phyloP scores from a whole-genome alignment of 176 grass and related monocot genomes.

The Carex pumila region DNA sequence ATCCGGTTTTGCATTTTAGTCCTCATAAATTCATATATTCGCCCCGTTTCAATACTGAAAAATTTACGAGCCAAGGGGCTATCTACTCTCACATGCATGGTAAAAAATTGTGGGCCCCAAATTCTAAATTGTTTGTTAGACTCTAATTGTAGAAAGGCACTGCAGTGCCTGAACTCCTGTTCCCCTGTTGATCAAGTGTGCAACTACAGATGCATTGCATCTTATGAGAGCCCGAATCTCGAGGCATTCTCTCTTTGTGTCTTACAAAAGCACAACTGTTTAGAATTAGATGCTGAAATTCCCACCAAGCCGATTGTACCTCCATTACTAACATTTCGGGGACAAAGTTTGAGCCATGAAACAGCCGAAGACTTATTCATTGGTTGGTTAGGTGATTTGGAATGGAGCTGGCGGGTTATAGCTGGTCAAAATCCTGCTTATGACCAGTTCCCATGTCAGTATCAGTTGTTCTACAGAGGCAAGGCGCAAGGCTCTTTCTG shows the following conservation, averaged over 20 bases:
- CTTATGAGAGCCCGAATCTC: constrained; percentile 69
- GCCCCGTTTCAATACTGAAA: constrained; percentile 58
- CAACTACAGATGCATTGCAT: constrained; percentile 87
- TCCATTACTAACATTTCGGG: constrained; percentile 59
- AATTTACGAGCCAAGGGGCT: constrained; percentile 82
- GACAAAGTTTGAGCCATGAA: constrained; percentile 67
- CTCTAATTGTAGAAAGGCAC: constrained; percentile 76
- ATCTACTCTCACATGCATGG: constrained; percentile 78
- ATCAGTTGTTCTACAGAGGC: constrained; percentile 86
- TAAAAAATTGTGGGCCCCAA: constrained; percentile 73
- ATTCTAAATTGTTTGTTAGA: constrained; percentile 85
- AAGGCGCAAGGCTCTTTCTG: constrained; percentile 90
- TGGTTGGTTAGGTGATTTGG: constrained; percentile 67
- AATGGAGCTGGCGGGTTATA: constrained; percentile 87
- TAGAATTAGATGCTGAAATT: constrained; percentile 77
- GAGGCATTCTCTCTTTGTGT: constrained; percentile 93
- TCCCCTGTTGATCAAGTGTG: constrained; percentile 87
- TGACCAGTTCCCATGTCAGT: constrained; percentile 93
- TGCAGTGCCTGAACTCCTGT: constrained; percentile 87
- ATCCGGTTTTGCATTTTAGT: constrained; percentile 90
- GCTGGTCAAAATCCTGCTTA: constrained; percentile 94
- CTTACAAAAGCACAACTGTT: constrained; percentile 94
- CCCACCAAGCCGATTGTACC: constrained; percentile 50
- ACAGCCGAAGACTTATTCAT: constrained; percentile 82
- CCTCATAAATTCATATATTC: constrained; percentile 72